Conservation (phyloP, 1,139 yeast genomes). For the Kodamaea sp. region DNA sequence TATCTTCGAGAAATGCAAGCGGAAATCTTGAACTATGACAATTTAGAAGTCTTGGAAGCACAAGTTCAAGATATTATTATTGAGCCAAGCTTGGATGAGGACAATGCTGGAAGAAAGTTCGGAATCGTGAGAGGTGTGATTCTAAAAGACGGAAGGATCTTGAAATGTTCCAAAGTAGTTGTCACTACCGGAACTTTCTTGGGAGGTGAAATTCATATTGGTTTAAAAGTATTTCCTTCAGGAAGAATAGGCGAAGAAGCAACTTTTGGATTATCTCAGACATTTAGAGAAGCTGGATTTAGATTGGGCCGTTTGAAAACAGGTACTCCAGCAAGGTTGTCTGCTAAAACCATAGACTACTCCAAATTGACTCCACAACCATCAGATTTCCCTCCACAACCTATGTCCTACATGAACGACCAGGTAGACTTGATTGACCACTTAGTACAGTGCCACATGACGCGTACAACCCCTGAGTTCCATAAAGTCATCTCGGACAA, state of each 20-base stretch:
- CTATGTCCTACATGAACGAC: slow-evolving; percentile 88
- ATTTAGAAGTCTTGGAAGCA: slow-evolving; percentile 65
- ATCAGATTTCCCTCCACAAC: slow-evolving; percentile 79
- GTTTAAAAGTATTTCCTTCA: slow-evolving; percentile 75
- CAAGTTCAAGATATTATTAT: slow-evolving; percentile 86
- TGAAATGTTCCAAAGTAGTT: slow-evolving; percentile 68
- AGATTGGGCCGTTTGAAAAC: slow-evolving; percentile 88
- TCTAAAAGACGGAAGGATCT: slow-evolving; percentile 62
- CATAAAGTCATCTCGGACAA: slow-evolving; percentile 71
- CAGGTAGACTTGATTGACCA: slow-evolving; percentile 56
- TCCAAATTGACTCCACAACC: slow-evolving; percentile 59
- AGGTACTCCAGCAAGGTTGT: slow-evolving; percentile 94
- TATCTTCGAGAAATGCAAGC: slow-evolving; percentile 81
- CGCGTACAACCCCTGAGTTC: slow-evolving; percentile 73
- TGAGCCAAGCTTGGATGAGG: slow-evolving; percentile 36
- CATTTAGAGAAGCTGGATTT: slow-evolving; percentile 77
- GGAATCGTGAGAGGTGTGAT: slow-evolving; percentile 69
- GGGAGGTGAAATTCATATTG: slow-evolving; percentile 93
- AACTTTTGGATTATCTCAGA: slow-evolving; percentile 82
- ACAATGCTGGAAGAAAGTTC: slow-evolving; percentile 34
- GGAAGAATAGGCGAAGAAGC: slow-evolving; percentile 95
- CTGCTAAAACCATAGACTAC: slow-evolving; percentile 70
- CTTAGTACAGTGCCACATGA: slow-evolving; percentile 73
- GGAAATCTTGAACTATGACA: slow-evolving; percentile 58
- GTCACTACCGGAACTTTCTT: slow-evolving; percentile 96